These are phyloP conservation scores for Fusarium miscanthi DNA, from an alignment of 2,329 filamentous ascomycete genomes.

Conservation along the genomic window DNA sequence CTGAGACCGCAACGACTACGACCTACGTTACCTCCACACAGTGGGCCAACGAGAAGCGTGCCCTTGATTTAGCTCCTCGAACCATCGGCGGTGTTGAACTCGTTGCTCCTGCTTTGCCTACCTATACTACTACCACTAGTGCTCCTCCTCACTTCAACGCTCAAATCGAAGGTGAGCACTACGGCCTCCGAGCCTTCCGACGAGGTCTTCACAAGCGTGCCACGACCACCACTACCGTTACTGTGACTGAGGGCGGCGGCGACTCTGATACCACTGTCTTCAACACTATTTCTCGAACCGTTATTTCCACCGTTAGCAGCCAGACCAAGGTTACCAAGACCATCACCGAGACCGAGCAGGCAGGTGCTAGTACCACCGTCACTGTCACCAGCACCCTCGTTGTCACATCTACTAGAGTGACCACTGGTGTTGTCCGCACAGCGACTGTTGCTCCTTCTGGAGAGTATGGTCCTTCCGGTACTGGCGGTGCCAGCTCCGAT, in stretches of 20 bases:
- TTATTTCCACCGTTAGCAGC: constrained; percentile 48
- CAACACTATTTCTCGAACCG: constrained; percentile 47
- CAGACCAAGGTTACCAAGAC: constrained; percentile 45
- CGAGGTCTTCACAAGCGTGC: constrained; percentile 50
- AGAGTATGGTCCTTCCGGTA: constrained; percentile 37
- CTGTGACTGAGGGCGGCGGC: constrained; percentile 46
- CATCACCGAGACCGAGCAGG: constrained; percentile 49
- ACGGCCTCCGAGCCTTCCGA: constrained; percentile 34
- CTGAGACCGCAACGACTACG: constrained; percentile 51
- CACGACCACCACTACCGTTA: constrained; percentile 47
- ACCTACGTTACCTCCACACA: constrained; percentile 51
- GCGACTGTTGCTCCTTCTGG: constrained; percentile 43
- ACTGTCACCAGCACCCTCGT: constrained; percentile 53
- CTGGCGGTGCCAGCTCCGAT: constrained; percentile 18
- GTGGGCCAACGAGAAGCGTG: constrained; percentile 50
- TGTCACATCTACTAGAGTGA: constrained; percentile 50
- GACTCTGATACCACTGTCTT: constrained; percentile 42
- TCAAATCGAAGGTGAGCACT: constrained; percentile 15
- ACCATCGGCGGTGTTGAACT: constrained; percentile 37
- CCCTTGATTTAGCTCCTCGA: constrained; percentile 44
- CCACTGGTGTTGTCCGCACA: constrained; percentile 47
- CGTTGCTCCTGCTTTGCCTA: constrained; percentile 31
- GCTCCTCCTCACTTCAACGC: constrained; percentile 24
- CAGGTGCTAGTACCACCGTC: constrained; percentile 52
- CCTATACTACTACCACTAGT: constrained; percentile 35